These are phyloP conservation scores for Ogataea wickerhamii DNA, from an alignment of 805 yeast genomes.

Conservation along the genomic window DNA sequence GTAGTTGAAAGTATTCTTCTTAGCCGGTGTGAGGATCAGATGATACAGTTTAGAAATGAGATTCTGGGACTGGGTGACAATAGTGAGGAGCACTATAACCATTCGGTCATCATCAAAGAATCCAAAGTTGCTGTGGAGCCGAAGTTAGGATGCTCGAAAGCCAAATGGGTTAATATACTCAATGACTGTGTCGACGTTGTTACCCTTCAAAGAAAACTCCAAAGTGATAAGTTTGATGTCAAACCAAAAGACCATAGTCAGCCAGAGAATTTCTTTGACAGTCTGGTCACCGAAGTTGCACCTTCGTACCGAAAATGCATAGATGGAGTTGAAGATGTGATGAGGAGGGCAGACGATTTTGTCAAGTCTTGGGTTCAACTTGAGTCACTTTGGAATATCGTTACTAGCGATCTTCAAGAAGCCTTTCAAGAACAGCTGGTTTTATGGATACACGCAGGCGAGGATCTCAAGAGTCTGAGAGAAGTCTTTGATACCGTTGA, in stretches of 20 bases:
- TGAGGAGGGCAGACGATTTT: slow-evolving; percentile 34
- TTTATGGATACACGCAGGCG: slow-evolving; percentile 47
- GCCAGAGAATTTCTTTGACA: neutral
- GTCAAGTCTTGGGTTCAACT: slow-evolving; percentile 50
- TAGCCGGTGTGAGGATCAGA: slow-evolving; percentile 24
- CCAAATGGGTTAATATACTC: slow-evolving; percentile 22
- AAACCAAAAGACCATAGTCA: neutral
- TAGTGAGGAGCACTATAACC: slow-evolving; percentile 35
- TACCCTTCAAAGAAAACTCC: slow-evolving; percentile 25
- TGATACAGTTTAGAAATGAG: slow-evolving; percentile 11
- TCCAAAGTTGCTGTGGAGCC: slow-evolving; percentile 39
- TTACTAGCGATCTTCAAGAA: slow-evolving; percentile 37
- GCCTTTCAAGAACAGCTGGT: slow-evolving; percentile 34
- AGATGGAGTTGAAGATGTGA: slow-evolving; percentile 31
- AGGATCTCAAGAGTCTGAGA: slow-evolving; percentile 42
- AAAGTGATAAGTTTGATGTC: slow-evolving; percentile 23
- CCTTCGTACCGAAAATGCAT: slow-evolving; percentile 23
- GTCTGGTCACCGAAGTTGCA: slow-evolving; percentile 1
- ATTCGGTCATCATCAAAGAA: slow-evolving; percentile 37
- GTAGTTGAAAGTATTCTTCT: slow-evolving; percentile 28
- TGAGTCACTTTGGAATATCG: slow-evolving; percentile 59
- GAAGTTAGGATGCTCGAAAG: slow-evolving; percentile 36
- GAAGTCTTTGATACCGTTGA: slow-evolving; percentile 50
- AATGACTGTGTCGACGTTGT: slow-evolving; percentile 26
- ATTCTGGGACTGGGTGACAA: slow-evolving; percentile 23